Evolutionary conservation across 1,139 yeast species (phyloP).

Genomic region (Geotrichum fermentans): DNA sequence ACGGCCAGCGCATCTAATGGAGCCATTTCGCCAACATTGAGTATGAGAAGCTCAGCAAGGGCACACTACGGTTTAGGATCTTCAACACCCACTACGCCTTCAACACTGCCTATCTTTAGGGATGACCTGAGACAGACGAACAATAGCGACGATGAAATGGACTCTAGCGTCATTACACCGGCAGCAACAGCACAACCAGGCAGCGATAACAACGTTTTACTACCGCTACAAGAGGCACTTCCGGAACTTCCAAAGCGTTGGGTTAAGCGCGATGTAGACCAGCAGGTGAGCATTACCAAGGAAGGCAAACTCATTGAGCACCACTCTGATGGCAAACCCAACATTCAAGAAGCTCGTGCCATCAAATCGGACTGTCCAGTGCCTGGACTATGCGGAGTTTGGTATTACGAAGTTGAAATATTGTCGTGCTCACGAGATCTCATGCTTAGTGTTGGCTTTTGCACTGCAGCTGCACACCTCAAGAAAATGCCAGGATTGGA

Average conservation of each 20-base stretch:
- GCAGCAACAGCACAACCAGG: neutral
- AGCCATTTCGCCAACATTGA: neutral
- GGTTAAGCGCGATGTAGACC: conserved; percentile 23
- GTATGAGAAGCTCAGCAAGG: neutral
- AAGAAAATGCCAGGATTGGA: conserved; percentile 46
- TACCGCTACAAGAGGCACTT: conserved; percentile 20
- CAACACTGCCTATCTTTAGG: neutral
- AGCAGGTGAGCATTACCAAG: conserved; percentile 16
- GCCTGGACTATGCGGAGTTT: conserved; percentile 47
- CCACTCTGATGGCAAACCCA: conserved; percentile 20
- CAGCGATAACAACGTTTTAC: neutral
- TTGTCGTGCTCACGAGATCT: conserved; percentile 26
- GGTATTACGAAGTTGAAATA: conserved; percentile 53
- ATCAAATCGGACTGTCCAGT: conserved; percentile 44
- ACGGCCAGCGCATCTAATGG: neutral
- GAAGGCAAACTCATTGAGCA: conserved; percentile 22
- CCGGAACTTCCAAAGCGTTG: conserved; percentile 29
- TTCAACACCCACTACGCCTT: neutral
- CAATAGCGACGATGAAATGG: neutral
- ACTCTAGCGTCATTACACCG: neutral
- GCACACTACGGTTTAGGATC: neutral
- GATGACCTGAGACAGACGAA: neutral
- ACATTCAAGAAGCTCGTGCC: conserved; percentile 24
- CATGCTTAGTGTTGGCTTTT: conserved; percentile 36
- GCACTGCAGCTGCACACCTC: conserved; percentile 32